phyloP scores from a whole-genome alignment of 495 filamentous ascomycete species.

The Talaromyces wortmannii region DNA sequence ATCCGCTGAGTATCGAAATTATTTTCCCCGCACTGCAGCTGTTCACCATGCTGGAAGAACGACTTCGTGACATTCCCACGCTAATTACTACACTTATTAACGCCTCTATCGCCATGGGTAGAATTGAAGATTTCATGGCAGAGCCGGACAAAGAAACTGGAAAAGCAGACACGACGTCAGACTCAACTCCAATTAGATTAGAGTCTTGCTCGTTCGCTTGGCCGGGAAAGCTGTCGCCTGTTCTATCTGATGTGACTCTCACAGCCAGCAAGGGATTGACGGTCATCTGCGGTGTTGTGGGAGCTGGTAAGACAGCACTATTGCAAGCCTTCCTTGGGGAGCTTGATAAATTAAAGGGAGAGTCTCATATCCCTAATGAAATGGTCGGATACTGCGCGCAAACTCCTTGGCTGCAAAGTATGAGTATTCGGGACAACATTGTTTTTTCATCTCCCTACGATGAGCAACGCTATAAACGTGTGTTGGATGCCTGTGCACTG shows the following conservation, averaged over 20 bases:
- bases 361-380: constrained; percentile 51
- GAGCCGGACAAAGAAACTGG: constrained; percentile 65
- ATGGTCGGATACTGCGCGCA: constrained; percentile 79
- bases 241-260: constrained; percentile 57
- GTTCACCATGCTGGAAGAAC: constrained; percentile 63
- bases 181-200: constrained; percentile 34
- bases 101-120: constrained; percentile 65
- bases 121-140: constrained; percentile 76
- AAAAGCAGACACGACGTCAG: constrained; percentile 22
- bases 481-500: constrained; percentile 57
- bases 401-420: constrained; percentile 85
- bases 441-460: constrained; percentile 70
- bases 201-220: constrained; percentile 66
- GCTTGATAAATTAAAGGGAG: constrained; percentile 57
- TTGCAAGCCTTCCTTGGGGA: constrained; percentile 75
- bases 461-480: constrained; percentile 49
- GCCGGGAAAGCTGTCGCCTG: constrained; percentile 55
- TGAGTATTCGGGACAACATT: constrained; percentile 84
- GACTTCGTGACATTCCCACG: constrained; percentile 61
- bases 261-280: constrained; percentile 59
- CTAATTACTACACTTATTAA: constrained; percentile 68
- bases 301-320: constrained; percentile 73
- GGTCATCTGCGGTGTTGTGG: constrained; percentile 64
- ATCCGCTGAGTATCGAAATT: constrained; percentile 62
- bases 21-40: constrained; percentile 78